A percentile compares a stretch with the other conserved stretches of the same genome.
phyloP scores from a whole-genome alignment of 2,329 filamentous ascomycete species.

The Ceratocystis harringtonii region DNA sequence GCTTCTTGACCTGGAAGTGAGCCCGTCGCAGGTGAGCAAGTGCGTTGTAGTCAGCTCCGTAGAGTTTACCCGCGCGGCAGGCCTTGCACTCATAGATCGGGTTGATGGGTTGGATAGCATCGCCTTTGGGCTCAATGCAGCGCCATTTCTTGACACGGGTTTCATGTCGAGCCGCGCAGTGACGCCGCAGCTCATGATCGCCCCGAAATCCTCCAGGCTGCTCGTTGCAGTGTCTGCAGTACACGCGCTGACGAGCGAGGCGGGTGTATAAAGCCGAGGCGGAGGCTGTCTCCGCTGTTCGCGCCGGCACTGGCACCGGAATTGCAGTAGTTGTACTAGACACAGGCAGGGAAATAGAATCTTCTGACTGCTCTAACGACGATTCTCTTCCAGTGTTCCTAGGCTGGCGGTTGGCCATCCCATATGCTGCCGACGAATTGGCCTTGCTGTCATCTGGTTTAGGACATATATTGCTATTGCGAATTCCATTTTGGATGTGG shows the following conservation, averaged over 20 bases:
- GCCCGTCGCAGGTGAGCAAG: conserved; percentile 76
- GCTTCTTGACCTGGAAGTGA: conserved; percentile 60
- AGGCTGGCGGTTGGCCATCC: not conserved
- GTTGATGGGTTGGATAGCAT: conserved; percentile 10
- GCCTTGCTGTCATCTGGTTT: conserved; percentile 25
- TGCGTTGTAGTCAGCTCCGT: conserved; percentile 88
- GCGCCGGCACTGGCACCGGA: not conserved
- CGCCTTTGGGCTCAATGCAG: conserved; percentile 36
- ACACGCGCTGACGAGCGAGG: conserved; percentile 29
- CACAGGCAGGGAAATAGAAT: not conserved
- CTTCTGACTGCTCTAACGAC: not conserved
- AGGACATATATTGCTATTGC: conserved; percentile 28
- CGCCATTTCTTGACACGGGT: conserved; percentile 39
- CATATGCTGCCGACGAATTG: not conserved
- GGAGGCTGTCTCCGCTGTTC: too few relatives aligned
- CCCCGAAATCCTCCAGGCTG: conserved; percentile 69
- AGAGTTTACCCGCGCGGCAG: conserved; percentile 61
- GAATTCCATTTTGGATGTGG: conserved; percentile 30
- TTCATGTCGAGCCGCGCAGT: conserved; percentile 51
- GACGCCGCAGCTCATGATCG: conserved; percentile 64
- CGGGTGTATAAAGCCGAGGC: not conserved
- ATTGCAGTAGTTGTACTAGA: not conserved
- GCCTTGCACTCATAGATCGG: conserved; percentile 72
- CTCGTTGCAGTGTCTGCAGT: conserved; percentile 54
- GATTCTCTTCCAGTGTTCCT: not conserved